Evolutionary conservation across 2,329 filamentous ascomycete species (phyloP), one percentile per base, ranked within the genome.

Genomic region (Fusarium udum): DNA sequence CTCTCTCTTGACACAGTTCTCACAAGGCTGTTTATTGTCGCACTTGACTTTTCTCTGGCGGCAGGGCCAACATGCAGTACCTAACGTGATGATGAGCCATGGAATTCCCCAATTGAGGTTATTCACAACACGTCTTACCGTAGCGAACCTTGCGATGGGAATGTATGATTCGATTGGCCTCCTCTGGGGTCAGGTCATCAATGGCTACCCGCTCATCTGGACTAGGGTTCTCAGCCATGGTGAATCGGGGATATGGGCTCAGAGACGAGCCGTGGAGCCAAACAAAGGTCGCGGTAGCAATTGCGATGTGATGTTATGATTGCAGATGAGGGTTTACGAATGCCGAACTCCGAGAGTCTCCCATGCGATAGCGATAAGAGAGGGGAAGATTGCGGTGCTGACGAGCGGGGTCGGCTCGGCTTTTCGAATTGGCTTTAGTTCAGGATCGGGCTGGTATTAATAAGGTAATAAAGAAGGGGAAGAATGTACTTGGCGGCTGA

Each of bases 81-180:
- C 88, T 90, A 76, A 62, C 72, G 64, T 46, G 51, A 56, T 52
- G 48, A 72, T 76, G 48, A 74, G 68, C 58, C 56, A 69, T 11
- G 16, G 7, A n/a, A 55, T 56, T 67, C 42, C 43, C 22, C 7
- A 37, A 26, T 43, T 72, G 72, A 75, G 32, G 72, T 49, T 70
- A 73, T 74, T 74, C 72, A 26, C 72, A 61, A 43, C 12, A 34
- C 46, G 31, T 58, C 89, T 79, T 85, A 91, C 90, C 90, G 81
- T 92, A 92, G 78, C 90, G 87, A 64, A 92, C 90, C 81, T 92
- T 92, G 74, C 90, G 88, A 79, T 92, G 90, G 59, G 89, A 91
- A 79, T 92, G 90, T 75, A 92, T 92, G 82, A 92, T 92, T 76
- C 89, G 88, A 79, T 85, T 92, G 72, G 89, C 90, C 81, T 92